Base-by-base conservation (phyloP, 2,329 filamentous ascomycete genomes). In the Aspergillus texensis region DNA sequence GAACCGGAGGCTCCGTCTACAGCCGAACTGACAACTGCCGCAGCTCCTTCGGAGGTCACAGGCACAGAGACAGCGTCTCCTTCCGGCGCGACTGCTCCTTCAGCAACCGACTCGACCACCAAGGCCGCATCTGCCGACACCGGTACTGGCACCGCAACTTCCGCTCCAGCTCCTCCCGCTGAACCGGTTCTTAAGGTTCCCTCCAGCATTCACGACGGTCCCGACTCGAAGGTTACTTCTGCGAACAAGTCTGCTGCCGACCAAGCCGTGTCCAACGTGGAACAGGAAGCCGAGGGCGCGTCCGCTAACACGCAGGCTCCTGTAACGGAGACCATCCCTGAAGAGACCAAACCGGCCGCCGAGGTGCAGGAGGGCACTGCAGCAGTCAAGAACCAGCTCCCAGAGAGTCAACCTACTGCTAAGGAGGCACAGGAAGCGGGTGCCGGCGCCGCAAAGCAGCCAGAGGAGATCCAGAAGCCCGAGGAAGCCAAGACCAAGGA, bases 281-380 rank as follows among this genome's bases (percentile, higher is more conserved):
- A 66, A 57, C 48, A 69, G 24, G 26, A 62, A n/a, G 58, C 55
- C 26, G 41, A 62, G 58, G 41, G 57, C 28, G 64, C 67, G 34
- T 39, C 62, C n/a, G 57, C 28, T 34, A 58, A 59, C 21, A 21
- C 62, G n/a, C 48, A 55, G 24, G 30, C 12, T 24, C 32, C 52
- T 30, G 32, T 34, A 1, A 24, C 39, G 30, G 28, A 36, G 12
- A 6, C 48, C 24, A 36, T 41, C 5, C 52, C 52, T 12, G 32
- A 55, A 14, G 21, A 39, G 52, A 39, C 32, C n/a, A 39, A 39
- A 39, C 32, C 52, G 5, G 52, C 24, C 52, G 11, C 52, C 12
- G 32, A 55, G 24, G 52, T 55, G 12, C 52, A 55, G n/a, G 32
- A 36, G n/a, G 52, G 32, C n/a, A 60, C 21, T 21, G 30, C 56